Percentiles rank a stretch among this genome's conserved stretches.
Conservation (phyloP, 2,329 filamentous ascomycete genomes). For the Xylaria sp. region DNA sequence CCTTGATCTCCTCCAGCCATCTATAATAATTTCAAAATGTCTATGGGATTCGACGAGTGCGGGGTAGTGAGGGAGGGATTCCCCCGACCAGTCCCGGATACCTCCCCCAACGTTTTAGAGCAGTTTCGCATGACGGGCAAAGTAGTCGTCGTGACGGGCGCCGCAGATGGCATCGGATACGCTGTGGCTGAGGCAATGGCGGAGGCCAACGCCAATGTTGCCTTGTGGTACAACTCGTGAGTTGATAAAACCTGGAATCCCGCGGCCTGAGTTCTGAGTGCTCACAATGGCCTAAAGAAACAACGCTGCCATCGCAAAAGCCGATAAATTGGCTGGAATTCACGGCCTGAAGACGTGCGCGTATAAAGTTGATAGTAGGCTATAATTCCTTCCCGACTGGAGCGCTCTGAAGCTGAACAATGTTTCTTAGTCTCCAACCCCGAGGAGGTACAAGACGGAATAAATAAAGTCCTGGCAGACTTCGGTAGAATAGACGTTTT, state of each 20-base stretch:
- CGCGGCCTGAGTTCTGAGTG: neutral
- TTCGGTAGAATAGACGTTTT: constrained; percentile 41
- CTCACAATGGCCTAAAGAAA: constrained; percentile 33
- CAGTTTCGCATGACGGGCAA: constrained; percentile 39
- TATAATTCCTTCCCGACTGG: neutral
- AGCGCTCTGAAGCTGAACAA: constrained; percentile 14
- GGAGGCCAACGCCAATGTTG: constrained; percentile 36
- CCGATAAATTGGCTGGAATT: constrained; percentile 23
- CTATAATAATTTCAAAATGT: constrained; percentile 32
- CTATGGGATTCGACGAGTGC: constrained; percentile 39
- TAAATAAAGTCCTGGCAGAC: constrained; percentile 31
- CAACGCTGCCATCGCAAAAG: constrained; percentile 32
- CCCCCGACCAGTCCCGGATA: constrained; percentile 36
- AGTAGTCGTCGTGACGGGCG: constrained; percentile 38
- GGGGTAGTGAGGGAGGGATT: constrained; percentile 37
- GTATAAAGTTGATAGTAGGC: constrained; percentile 38
- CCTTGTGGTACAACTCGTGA: constrained; percentile 40
- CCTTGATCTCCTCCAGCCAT: neutral
- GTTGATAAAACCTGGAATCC: neutral
- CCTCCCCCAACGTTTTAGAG: constrained; percentile 33
- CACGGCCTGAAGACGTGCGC: constrained; percentile 32
- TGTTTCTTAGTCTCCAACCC: constrained; percentile 30
- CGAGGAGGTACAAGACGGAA: constrained; percentile 34
- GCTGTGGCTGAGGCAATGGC: constrained; percentile 38
- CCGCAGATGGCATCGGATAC: constrained; percentile 39